These are phyloP conservation scores for Cardamine chenopodiifolia DNA, from an alignment of 345 rosid genomes.

Conservation along the genomic window DNA sequence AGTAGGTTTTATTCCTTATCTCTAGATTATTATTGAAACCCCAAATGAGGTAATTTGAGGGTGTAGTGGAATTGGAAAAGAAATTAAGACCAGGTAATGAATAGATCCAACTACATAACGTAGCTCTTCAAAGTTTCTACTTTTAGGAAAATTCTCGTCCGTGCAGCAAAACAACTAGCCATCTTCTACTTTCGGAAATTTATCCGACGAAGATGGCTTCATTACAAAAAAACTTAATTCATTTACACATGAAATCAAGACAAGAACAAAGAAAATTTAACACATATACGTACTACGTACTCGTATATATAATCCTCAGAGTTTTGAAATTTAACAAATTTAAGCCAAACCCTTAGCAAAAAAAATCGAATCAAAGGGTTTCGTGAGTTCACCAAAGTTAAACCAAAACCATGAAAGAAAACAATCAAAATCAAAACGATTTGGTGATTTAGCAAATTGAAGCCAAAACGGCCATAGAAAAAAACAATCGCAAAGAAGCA, in stretches of 20 bases:
- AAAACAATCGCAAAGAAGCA: neutral
- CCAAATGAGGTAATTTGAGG: constrained; percentile 66
- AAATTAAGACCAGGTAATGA: constrained; percentile 18
- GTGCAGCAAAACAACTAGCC: constrained; percentile 7
- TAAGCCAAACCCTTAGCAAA: constrained; percentile 22
- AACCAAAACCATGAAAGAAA: constrained; percentile 33
- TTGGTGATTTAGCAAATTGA: constrained; percentile 9
- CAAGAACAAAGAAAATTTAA: neutral
- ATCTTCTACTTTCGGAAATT: neutral
- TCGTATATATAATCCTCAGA: neutral
- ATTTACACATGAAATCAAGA: constrained; percentile 38
- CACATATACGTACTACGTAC: neutral
- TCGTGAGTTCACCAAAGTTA: constrained; percentile 14
- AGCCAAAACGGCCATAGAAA: constrained; percentile 29
- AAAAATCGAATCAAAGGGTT: neutral
- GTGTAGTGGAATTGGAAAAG: constrained; percentile 14
- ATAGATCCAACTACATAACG: constrained; percentile 23
- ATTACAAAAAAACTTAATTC: neutral
- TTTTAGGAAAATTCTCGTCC: constrained; percentile 47
- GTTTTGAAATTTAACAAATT: constrained; percentile 23
- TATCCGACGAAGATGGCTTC: neutral
- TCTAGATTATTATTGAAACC: constrained; percentile 32
- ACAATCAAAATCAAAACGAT: neutral
- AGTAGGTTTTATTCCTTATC: constrained; percentile 37
- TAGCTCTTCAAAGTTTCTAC: constrained; percentile 47